Evolutionary conservation across 2,329 filamentous ascomycete species (phyloP), one percentile per base, ranked within the genome.

Genomic region (Penicillium sp.): DNA sequence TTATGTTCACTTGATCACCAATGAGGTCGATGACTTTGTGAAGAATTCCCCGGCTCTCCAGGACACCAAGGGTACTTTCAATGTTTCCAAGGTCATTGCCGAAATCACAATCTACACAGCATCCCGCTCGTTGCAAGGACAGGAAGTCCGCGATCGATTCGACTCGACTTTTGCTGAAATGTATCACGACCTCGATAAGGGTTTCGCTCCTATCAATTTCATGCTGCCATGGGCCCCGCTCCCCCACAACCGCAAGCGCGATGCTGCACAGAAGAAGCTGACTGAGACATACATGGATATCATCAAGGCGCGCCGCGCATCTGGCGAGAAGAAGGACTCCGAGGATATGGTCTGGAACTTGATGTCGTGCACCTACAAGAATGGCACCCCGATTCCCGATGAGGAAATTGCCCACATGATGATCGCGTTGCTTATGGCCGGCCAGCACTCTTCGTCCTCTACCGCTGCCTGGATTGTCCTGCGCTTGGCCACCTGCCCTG

Each of bases 71-170:
- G 91, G 91, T 51, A 80, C 84, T 16, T 81, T 88, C 69, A 84
- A 94, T 66, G 85, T 95, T 19, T 82, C 87, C 55, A 84, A 87
- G 66, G 85, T 83, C 64, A 89, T 96, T 83, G 87, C 89, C 40
- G 88, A 95, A 71, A 87, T 95, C 64, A 95, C 91, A 53, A 92
- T 95, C 68, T 96, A 92, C 74, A 95, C 91, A 42, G 91, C 91
- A 41, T 92, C 90, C 14, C 88, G 91, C 69, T 87, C 89, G 17
- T 85, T 96, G 1, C 91, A 96, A 76, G 91, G 91, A 61, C 86
- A 88, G 69, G 89, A 91, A 72, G 88, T 95, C 56, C 89, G 91
- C 63, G 84, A 82, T 70, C 86, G 84, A 69, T 93, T 96, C 68
- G 88, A 95, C 75, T 86, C 87, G 56, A 85, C 84, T 14, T 90